Evolutionary conservation across 2,329 filamentous ascomycete genomes (phyloP).

Genomic region (Rhexocercosporidium sp.): DNA sequence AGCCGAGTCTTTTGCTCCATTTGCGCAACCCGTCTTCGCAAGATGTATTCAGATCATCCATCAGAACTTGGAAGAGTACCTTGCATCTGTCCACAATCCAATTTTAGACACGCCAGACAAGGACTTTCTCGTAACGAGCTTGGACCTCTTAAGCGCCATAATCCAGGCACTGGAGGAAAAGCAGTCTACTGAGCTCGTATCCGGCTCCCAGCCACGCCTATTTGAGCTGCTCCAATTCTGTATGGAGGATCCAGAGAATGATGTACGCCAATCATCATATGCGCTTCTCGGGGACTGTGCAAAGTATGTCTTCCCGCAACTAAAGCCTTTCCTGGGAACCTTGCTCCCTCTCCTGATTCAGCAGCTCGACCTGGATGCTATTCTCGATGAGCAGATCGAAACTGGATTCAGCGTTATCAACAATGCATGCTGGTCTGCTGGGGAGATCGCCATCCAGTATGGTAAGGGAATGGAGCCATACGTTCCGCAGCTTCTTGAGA

Average conservation of each 20-base stretch:
- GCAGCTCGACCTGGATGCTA: slow-evolving; percentile 82
- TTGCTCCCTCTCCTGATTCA: slow-evolving; percentile 83
- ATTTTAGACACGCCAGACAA: slow-evolving; percentile 83
- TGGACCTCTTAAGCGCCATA: slow-evolving; percentile 91
- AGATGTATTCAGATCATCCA: slow-evolving; percentile 92
- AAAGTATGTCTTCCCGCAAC: slow-evolving; percentile 84
- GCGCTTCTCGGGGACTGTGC: slow-evolving; percentile 93
- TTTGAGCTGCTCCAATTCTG: slow-evolving; percentile 91
- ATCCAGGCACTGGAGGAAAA: slow-evolving; percentile 83
- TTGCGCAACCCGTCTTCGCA: slow-evolving; percentile 83
- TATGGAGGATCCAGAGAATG: slow-evolving; percentile 88
- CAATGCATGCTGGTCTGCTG: slow-evolving; percentile 96
- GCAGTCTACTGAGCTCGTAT: slow-evolving; percentile 78
- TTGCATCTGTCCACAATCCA: slow-evolving; percentile 71
- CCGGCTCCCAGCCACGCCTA: slow-evolving; percentile 77
- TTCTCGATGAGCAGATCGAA: slow-evolving; percentile 81
- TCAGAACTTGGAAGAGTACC: slow-evolving; percentile 82
- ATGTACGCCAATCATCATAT: slow-evolving; percentile 95
- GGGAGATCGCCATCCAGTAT: slow-evolving; percentile 86
- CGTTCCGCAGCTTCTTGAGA: slow-evolving; percentile 76
- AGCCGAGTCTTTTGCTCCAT: slow-evolving; percentile 80
- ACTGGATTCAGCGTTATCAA: slow-evolving; percentile 91
- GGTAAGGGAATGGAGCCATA: slow-evolving; percentile 78
- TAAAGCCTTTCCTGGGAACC: slow-evolving; percentile 74
- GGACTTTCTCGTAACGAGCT: slow-evolving; percentile 93